Percentiles rank a stretch among this genome's conserved stretches.
Conservation (phyloP, 1,139 yeast species). For the Torulaspora globosa region DNA sequence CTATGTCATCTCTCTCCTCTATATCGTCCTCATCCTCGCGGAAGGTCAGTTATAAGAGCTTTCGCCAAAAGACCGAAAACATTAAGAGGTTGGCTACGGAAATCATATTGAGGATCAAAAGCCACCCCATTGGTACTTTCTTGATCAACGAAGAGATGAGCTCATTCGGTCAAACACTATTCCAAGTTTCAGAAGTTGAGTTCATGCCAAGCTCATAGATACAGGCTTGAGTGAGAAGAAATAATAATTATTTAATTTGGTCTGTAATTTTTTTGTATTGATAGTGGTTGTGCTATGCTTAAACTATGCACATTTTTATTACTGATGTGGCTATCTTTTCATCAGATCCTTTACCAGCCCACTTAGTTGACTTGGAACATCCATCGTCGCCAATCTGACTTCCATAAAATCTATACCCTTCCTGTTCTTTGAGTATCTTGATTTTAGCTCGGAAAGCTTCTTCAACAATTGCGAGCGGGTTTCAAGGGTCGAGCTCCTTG, state of each 20-base stretch:
- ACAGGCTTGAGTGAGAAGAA: background rate
- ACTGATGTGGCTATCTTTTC: background rate
- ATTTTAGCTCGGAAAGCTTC: slow-evolving; percentile 21
- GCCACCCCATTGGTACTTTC: slow-evolving; percentile 23
- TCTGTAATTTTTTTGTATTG: background rate
- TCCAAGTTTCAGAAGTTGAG: slow-evolving; percentile 2
- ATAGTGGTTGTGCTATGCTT: background rate
- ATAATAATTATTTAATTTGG: background rate
- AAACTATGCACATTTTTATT: background rate
- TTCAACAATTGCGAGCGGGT: slow-evolving; percentile 18
- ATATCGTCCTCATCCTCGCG: slow-evolving; percentile 24
- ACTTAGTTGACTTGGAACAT: slow-evolving; percentile 50
- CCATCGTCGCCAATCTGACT: slow-evolving; percentile 61
- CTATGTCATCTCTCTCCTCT: slow-evolving; percentile 8
- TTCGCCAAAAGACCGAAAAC: slow-evolving; percentile 13
- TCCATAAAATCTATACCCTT: slow-evolving; percentile 60
- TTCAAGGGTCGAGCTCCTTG: slow-evolving; percentile 17
- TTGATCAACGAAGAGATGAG: slow-evolving; percentile 12
- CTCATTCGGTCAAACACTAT: slow-evolving; percentile 7
- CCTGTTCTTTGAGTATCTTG: slow-evolving; percentile 6
- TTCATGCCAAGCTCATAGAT: background rate
- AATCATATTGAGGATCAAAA: slow-evolving; percentile 18
- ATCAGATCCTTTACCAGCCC: slow-evolving; percentile 19
- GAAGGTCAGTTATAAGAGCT: slow-evolving; percentile 2
- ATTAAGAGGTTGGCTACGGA: slow-evolving; percentile 16